Base-by-base conservation (phyloP, 2,329 filamentous ascomycete species). In the Ophiostoma ips region DNA sequence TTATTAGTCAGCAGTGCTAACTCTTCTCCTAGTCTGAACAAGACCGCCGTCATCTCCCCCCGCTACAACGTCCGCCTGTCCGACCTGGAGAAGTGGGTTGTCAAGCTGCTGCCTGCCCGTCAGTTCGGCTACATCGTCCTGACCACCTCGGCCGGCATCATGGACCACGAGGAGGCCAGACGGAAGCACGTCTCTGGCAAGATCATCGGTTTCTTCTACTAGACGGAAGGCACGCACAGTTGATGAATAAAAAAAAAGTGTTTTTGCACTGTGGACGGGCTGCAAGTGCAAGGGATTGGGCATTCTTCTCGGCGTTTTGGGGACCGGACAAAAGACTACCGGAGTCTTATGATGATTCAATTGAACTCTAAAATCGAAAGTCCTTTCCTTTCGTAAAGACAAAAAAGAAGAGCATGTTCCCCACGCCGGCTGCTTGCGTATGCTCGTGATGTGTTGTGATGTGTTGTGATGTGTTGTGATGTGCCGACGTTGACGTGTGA, bases 171-270 rank as follows among this genome's bases (percentile, higher is more conserved):
- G 80, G 92, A 98, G 83, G 92, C 92, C 62, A 80, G 92, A 69
- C 81, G 92, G 72, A 96, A 96, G 57, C 92, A 98, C 78, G 92
- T 96, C 68, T 83, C 90, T 62, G 92, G 92, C 75, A 98, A 98
- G 83, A 87, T 98, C 73, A 87, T 96, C 64, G 92, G 92, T 65
- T 98, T 96, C 84, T 95, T 95, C 81, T 96, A 95, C 81, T 95
- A 92, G 37, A 16, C 30, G 16, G 24, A 4, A 28, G 11, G 46
- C 40, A 30, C 21, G 30, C 40, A 30, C 18, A 19, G 46, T 43
- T 19, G 45, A 41, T 41, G 44, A 41, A 30, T 30, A 19, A 5
- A 34, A 30, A 12, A 34, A 34, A 34, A 45, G 16, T 18, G 24
- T 45, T 45, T 45, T n/a, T 35, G 31, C 5, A 30, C 49, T 28